Evolutionary conservation across 441 rosid genomes (phyloP), one percentile per base, ranked within the genome.

Genomic region (Geranium incanum): DNA sequence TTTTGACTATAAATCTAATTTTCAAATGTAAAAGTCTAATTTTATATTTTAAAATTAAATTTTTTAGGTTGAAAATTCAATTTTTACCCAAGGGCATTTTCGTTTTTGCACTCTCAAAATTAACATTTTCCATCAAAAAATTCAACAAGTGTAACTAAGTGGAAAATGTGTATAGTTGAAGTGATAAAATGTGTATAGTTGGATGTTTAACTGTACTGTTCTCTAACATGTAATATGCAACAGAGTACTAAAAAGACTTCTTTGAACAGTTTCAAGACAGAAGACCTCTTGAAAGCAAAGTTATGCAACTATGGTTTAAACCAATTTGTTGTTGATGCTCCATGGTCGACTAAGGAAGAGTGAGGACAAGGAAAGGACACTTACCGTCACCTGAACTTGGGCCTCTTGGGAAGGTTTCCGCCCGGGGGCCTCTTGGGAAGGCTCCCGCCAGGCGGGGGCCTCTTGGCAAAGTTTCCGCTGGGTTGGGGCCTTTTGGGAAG

Each of bases 401-500:
- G 36, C 11, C 66, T 62, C 36, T 62, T 62, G 12, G 36, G 66
- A 62, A 62, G 66, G 36, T 36, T 23, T 4, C 66, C 37, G n/a
- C 66, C 66, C 36, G 37, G 36, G 13, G 66, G 66, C 64, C 64
- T 59, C 19, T 59, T 59, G 64, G 28, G 23, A 18, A 13, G 23
- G 7, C 64, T 59, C 28, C 33, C 64, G 6, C 64, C 64, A 15
- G 64, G 64, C 4, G 37, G 66, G 66, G 66, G 66, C 66, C 66
- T 62, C 23, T 62, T 62, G 36, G 66, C 12, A 23, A 62, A 8
- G 12, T 9, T 60, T 12, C 66, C 33, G 9, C 66, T 3, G 12
- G 23, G 23, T 2, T 21, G 23, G 36, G 66, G 33, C 9, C 66
- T 60, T 8, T 60, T 60, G 12, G 66, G 33, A 60, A 60, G 23